Percentiles rank a stretch among this genome's conserved stretches.
Conservation (phyloP, 495 filamentous ascomycete genomes). For the Chaetomium tenue region DNA sequence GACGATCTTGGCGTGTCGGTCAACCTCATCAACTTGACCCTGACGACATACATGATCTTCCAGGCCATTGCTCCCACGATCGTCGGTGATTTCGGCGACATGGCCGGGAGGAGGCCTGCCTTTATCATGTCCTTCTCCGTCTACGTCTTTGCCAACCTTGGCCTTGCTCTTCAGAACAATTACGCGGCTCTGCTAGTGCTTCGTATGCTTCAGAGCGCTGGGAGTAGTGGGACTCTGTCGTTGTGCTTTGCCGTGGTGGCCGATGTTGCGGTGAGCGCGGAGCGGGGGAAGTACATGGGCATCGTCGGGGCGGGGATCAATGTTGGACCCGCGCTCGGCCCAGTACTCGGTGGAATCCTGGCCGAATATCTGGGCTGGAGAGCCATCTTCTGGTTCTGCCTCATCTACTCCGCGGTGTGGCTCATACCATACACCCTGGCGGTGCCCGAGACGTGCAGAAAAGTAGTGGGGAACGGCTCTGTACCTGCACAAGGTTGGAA, state of each 20-base stretch:
- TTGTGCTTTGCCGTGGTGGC: conserved; percentile 61
- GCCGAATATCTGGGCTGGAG: conserved; percentile 66
- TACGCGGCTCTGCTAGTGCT: conserved; percentile 62
- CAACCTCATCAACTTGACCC: conserved; percentile 64
- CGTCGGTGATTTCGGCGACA: conserved; percentile 61
- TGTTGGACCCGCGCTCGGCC: conserved; percentile 57
- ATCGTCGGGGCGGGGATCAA: conserved; percentile 51
- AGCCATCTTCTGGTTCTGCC: conserved; percentile 72
- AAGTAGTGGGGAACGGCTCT: conserved; percentile 70
- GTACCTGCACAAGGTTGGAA: conserved; percentile 56
- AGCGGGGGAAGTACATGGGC: conserved; percentile 62
- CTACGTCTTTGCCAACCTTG: conserved; percentile 62
- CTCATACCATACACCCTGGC: conserved; percentile 52
- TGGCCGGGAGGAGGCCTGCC: conserved; percentile 56
- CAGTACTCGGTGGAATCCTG: conserved; percentile 64
- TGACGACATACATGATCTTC: conserved; percentile 65
- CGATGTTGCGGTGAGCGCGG: conserved; percentile 57
- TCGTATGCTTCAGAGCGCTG: conserved; percentile 61
- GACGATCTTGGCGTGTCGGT: conserved; percentile 55
- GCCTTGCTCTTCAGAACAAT: conserved; percentile 58
- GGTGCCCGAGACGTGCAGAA: conserved; percentile 67
- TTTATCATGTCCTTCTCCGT: conserved; percentile 59
- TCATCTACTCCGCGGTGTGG: conserved; percentile 56
- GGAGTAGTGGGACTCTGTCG: conserved; percentile 56
- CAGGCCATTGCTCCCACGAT: conserved; percentile 59